These are phyloP conservation scores for Aspergillus texensis DNA, from an alignment of 2,329 filamentous ascomycete species.

Conservation along the genomic window DNA sequence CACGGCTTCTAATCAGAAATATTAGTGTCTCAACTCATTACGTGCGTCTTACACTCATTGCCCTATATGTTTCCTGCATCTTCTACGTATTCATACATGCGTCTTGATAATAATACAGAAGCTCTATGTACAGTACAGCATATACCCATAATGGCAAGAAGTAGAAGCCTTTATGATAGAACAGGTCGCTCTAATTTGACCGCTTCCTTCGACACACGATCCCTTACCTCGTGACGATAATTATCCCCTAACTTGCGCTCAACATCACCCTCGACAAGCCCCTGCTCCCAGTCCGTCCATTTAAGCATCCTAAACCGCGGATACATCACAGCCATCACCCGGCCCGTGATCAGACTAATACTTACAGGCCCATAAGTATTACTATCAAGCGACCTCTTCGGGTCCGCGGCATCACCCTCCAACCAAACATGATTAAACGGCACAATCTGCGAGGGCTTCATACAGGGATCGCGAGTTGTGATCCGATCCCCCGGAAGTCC, in stretches of 20 bases:
- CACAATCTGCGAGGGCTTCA: slow-evolving; percentile 58
- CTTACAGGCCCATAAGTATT: slow-evolving; percentile 88
- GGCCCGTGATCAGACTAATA: slow-evolving; percentile 72
- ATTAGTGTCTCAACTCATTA: neutral
- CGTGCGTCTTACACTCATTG: neutral
- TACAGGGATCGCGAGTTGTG: slow-evolving; percentile 64
- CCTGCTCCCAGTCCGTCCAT: slow-evolving; percentile 43
- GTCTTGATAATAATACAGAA: slow-evolving; percentile 1
- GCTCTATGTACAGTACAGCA: slow-evolving; percentile 14
- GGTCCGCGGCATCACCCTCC: slow-evolving; percentile 77
- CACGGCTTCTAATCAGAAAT: too few relatives aligned
- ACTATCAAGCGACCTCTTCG: slow-evolving; percentile 74
- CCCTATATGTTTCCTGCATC: too few relatives aligned
- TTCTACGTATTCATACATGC: neutral
- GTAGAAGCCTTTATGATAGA: slow-evolving; percentile 22
- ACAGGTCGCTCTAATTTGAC: slow-evolving; percentile 37
- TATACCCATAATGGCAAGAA: neutral
- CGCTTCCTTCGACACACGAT: slow-evolving; percentile 41
- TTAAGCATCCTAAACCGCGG: slow-evolving; percentile 51
- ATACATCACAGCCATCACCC: slow-evolving; percentile 71
- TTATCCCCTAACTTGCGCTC: slow-evolving; percentile 25
- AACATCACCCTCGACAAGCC: slow-evolving; percentile 26
- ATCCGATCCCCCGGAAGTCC: slow-evolving; percentile 80
- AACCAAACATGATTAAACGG: slow-evolving; percentile 91
- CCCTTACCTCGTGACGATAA: slow-evolving; percentile 39